Conservation (phyloP, 2,329 filamentous ascomycete genomes). For the Fusarium incarnatum region DNA sequence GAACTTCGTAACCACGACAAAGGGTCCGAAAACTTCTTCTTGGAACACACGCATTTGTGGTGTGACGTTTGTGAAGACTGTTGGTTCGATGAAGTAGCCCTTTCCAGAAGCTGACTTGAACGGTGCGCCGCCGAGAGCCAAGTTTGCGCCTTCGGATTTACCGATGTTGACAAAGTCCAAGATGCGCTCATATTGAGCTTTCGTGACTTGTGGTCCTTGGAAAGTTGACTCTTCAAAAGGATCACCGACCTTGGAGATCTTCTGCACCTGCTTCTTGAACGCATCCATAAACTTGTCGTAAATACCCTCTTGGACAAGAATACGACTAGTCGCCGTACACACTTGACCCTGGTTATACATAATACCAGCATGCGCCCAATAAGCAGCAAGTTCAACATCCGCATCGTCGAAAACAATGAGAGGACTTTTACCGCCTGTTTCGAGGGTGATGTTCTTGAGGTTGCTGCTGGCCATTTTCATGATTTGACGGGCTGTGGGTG, state of each 20-base stretch:
- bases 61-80: slow-evolving; percentile 58
- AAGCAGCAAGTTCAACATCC: slow-evolving; percentile 75
- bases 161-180: slow-evolving; percentile 76
- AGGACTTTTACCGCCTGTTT: slow-evolving; percentile 75
- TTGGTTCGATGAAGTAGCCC: slow-evolving; percentile 61
- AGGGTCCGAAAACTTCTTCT: slow-evolving; percentile 61
- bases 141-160: slow-evolving; percentile 76
- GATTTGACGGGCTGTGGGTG: slow-evolving; percentile 76
- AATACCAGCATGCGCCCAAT: slow-evolving; percentile 63
- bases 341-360: slow-evolving; percentile 73
- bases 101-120: slow-evolving; percentile 51
- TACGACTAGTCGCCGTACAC: slow-evolving; percentile 72
- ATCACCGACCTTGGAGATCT: slow-evolving; percentile 73
- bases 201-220: slow-evolving; percentile 80
- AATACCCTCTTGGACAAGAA: slow-evolving; percentile 71
- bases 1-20: slow-evolving; percentile 58
- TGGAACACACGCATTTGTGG: slow-evolving; percentile 58
- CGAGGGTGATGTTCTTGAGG: slow-evolving; percentile 74
- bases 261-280: slow-evolving; percentile 22
- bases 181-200: slow-evolving; percentile 76
- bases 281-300: slow-evolving; percentile 70
- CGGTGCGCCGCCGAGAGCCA: slow-evolving; percentile 69
- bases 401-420: slow-evolving; percentile 74
- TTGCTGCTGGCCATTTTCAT: slow-evolving; percentile 79
- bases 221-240: slow-evolving; percentile 76